phyloP scores from a whole-genome alignment of 2,329 filamentous ascomycete species.

The Septoria petroselini region DNA sequence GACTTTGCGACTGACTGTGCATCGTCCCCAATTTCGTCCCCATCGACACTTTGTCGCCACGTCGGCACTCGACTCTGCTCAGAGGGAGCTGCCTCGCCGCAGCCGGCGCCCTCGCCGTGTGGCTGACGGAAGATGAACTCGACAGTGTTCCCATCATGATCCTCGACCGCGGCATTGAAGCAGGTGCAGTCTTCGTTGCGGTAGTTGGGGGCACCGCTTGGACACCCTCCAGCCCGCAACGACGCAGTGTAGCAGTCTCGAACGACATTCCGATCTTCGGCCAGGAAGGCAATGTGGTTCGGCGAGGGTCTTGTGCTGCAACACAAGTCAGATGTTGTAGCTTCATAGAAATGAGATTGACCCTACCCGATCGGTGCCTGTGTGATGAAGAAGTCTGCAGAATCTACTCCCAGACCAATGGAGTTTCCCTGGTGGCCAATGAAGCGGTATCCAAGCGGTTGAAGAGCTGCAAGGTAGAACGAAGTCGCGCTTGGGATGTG shows the following conservation, averaged over 20 bases:
- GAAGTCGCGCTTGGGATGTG: conserved; percentile 76
- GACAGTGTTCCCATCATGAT: conserved; percentile 80
- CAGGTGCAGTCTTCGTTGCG: conserved; percentile 55
- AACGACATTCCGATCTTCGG: conserved; percentile 63
- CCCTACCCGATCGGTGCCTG: conserved; percentile 59
- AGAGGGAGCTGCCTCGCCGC: conserved; percentile 40
- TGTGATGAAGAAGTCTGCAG: conserved; percentile 63
- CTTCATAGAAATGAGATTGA: not conserved
- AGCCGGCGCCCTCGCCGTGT: conserved; percentile 36
- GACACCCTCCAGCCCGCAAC: conserved; percentile 60
- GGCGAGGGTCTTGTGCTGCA: conserved; percentile 32
- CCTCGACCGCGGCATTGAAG: conserved; percentile 64
- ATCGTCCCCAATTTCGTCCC: conserved; percentile 26
- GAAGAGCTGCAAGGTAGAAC: conserved; percentile 76
- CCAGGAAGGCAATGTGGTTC: conserved; percentile 58
- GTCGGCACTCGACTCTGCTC: conserved; percentile 46
- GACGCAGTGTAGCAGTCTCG: conserved; percentile 69
- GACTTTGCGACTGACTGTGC: conserved; percentile 25
- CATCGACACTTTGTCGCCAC: conserved; percentile 44
- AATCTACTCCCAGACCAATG: conserved; percentile 59
- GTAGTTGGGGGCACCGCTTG: conserved; percentile 55
- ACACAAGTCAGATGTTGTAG: conserved; percentile 13
- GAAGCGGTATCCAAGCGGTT: conserved; percentile 73
- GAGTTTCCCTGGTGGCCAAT: conserved; percentile 61
- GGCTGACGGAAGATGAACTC: conserved; percentile 64